Base-by-base conservation (phyloP, 306 rosid genomes). In the Dalbergia cultrata region DNA sequence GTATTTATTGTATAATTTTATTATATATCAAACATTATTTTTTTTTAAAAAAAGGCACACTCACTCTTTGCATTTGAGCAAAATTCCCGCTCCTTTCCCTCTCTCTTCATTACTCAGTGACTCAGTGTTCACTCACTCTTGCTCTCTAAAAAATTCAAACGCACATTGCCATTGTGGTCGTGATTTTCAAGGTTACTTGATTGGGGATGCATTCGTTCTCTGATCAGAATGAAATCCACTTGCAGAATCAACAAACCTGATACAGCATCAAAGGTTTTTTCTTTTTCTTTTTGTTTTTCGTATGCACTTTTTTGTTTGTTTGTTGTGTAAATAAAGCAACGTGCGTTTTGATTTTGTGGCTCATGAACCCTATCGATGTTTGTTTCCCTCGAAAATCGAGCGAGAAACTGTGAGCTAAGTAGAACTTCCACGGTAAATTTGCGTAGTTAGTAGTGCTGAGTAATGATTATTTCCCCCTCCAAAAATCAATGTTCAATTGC, bases 221-320 rank as follows among this genome's bases (percentile, higher is more conserved):
- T 35, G 0, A 4, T 50, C 72, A 76, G 73, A 26, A 88, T 90
- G 94, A 90, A 85, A 77, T 70, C 90, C 6, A 59, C 56, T 76
- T 85, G 85, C 81, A 88, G 85, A 78, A 61, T 77, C 70, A 90
- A 86, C 78, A 92, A 84, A 77, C 69, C 82, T 5, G 61, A 85
- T 18, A 3, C 75, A 4, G 70, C 90, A 43, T 64, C 93, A 16
- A 85, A 89, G 92, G 95, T 78, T 26, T 18, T 45, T 6, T 33
- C 70, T 7, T 5, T 17, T 5, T 18, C 70, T 7, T 5, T 17
- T 31, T n/a, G n/a, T 13, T 7, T 11, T 26, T 8, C 3, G 13
- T 2, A 3, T 65, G 26, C 8, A 5, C 1, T 35, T 44, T 34
- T 34, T 31, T 21, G 22, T 26, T 26, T 1, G 31, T 61, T 60